A percentile compares a stretch with the other conserved stretches of the same genome.
phyloP scores from a whole-genome alignment of 805 yeast species.

The Metschnikowia baotianmanensis region DNA sequence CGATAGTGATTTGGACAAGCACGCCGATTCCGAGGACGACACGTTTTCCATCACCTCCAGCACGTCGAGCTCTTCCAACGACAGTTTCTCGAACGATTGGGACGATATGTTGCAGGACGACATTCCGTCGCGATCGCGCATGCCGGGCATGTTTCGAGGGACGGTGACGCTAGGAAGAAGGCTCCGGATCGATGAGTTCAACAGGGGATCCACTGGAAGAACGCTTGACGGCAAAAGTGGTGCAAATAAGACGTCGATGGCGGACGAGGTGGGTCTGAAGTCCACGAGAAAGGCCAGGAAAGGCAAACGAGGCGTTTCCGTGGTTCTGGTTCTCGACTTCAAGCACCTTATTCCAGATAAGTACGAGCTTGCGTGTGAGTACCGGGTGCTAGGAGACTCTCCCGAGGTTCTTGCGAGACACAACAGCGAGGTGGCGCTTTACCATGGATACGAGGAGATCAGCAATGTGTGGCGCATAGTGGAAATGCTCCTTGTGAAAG shows the following conservation, averaged over 20 bases:
- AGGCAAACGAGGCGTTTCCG: slow-evolving; percentile 40
- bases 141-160: slow-evolving; percentile 50
- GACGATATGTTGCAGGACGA: slow-evolving; percentile 62
- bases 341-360: slow-evolving; percentile 71
- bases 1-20: neutral
- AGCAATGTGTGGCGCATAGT: slow-evolving; percentile 75
- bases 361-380: slow-evolving; percentile 65
- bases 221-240: slow-evolving; percentile 43
- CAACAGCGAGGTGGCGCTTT: slow-evolving; percentile 69
- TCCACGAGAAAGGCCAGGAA: slow-evolving; percentile 21
- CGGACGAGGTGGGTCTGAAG: slow-evolving; percentile 33
- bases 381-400: slow-evolving; percentile 58
- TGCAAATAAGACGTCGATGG: slow-evolving; percentile 35
- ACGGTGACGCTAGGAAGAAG: slow-evolving; percentile 40
- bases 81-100: slow-evolving; percentile 66
- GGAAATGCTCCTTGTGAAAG: slow-evolving; percentile 37
- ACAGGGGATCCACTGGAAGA: slow-evolving; percentile 27
- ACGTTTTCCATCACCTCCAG: slow-evolving; percentile 16
- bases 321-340: slow-evolving; percentile 65
- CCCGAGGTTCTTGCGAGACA: slow-evolving; percentile 65
- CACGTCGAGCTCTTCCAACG: slow-evolving; percentile 42
- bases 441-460: slow-evolving; percentile 57
- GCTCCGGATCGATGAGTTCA: slow-evolving; percentile 22
- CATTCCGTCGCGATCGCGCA: slow-evolving; percentile 46
- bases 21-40: slow-evolving; percentile 10